These are phyloP conservation scores for Aureobasidium sp. DNA, from an alignment of 2,329 filamentous ascomycete genomes.

Conservation along the genomic window DNA sequence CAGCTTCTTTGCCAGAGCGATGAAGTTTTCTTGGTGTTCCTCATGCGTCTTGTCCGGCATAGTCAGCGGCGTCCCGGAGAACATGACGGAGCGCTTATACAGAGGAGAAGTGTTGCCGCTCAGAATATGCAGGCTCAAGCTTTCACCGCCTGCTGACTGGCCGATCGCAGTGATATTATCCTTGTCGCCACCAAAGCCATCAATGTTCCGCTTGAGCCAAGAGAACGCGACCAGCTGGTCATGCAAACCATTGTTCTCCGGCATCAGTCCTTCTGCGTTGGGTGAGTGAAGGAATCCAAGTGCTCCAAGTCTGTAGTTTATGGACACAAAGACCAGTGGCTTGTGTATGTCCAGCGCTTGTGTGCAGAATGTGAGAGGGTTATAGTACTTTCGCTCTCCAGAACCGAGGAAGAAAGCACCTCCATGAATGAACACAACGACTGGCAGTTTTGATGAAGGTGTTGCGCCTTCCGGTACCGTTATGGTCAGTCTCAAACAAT, in stretches of 20 bases:
- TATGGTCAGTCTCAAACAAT: conserved; percentile 17
- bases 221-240: conserved; percentile 49
- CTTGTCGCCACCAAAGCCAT: conserved; percentile 42
- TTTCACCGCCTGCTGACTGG: conserved; percentile 20
- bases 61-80: conserved; percentile 19
- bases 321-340: conserved; percentile 15
- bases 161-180: conserved; percentile 20
- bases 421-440: conserved; percentile 18
- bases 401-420: conserved; percentile 18
- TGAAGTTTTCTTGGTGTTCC: conserved; percentile 19
- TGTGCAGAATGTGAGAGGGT: conserved; percentile 10
- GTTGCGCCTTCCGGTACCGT: conserved; percentile 3
- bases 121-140: conserved; percentile 18
- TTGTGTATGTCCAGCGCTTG: conserved; percentile 12
- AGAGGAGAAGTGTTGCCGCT: conserved; percentile 3
- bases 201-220: conserved; percentile 47
- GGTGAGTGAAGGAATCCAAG: conserved; percentile 19
- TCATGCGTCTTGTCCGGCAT: conserved; percentile 18
- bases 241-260: conserved; percentile 44
- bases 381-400: conserved; percentile 14
- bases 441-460: not conserved
- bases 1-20: conserved; percentile 17
- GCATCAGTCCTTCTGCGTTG: conserved; percentile 11
- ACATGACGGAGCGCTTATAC: conserved; percentile 19
- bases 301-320: conserved; percentile 18